Base-by-base conservation (phyloP, 495 filamentous ascomycete genomes). In the Talaromyces thailandensis region DNA sequence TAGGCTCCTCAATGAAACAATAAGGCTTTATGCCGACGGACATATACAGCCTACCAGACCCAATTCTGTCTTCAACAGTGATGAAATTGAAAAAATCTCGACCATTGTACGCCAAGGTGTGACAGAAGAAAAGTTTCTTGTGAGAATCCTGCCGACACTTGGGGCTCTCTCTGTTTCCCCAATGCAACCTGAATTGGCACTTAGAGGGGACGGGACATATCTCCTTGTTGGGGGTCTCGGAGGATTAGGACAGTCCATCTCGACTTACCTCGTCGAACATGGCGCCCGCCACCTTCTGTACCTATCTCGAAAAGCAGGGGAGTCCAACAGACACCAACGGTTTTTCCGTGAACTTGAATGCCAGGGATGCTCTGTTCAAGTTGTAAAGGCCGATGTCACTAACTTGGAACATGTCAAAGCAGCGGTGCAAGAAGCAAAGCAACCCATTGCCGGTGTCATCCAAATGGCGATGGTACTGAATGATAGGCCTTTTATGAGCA, bases 261-360 rank as follows among this genome's bases (percentile, higher is more conserved):
- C 84, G 1, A 68, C 71, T 2, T 86, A 83, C 82, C 81, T 89
- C 79, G 81, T 79, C 3, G 69, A 74, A 14, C 80, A 78, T 32
- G 85, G 85, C 8, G 86, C 85, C 7, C 73, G 73, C 53, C 74
- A 80, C 58, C 66, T 89, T 23, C 73, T 85, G n/a, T 74, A 87
- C 3, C 71, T 87, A 7, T 84, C 83, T 3, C 73, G 84, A 26
- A 78, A 68, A 52, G 80, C 56, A 43, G 26, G 52, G n/a, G 26
- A 56, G 11, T 25, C 25, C 4, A 56, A 69, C 9, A 18, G 63
- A 28, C 59, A 58, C 5, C 16, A 43, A 6, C 37, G 59, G 29
- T 65, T 73, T 63, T 14, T 62, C 25, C 4, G 21, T 14, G 50
- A 62, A 29, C 24, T 62, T n/a, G 18, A 35, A 5, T 8, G 12